Percentiles rank a stretch among this genome's conserved stretches.
These are phyloP conservation scores for Mucor lusitanicus DNA, from an alignment of 371 early-diverging fungal species.

Conservation along the genomic window DNA sequence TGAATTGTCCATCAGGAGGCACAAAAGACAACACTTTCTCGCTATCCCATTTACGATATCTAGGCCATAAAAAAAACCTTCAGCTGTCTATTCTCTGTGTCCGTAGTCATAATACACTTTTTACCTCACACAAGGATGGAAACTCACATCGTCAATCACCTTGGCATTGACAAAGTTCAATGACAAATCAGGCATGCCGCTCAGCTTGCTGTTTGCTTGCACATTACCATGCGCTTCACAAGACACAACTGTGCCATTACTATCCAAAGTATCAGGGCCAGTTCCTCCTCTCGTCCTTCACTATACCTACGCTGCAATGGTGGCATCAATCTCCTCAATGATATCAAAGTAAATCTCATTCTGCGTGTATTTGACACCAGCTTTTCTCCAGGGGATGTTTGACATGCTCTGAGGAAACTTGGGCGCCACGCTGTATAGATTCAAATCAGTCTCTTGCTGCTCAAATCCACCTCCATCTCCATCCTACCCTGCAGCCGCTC, in stretches of 20 bases:
- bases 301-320: conserved; percentile 66
- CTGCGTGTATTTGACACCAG: conserved; percentile 85
- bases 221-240: conserved; percentile 84
- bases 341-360: conserved; percentile 95
- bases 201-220: conserved; percentile 72
- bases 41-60: conserved; percentile 75
- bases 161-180: conserved; percentile 73
- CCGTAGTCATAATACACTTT: not conserved
- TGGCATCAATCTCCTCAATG: conserved; percentile 85
- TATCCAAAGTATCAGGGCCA: conserved; percentile 12
- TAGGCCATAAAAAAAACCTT: not conserved
- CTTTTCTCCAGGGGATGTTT: conserved; percentile 81
- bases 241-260: conserved; percentile 72
- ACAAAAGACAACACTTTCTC: conserved; percentile 86
- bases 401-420: conserved; percentile 66
- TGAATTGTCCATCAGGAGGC: conserved; percentile 93
- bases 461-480: not conserved
- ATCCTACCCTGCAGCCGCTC: conserved; percentile 63
- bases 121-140: conserved; percentile 89
- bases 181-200: conserved; percentile 89
- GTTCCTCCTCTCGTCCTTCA: not conserved
- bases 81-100: not conserved
- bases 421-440: conserved; percentile 40
- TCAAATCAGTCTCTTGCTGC: not conserved
- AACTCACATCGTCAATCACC: conserved; percentile 80